These are phyloP conservation scores for Cladosporium oxysporum DNA, from an alignment of 2,329 filamentous ascomycete genomes.

Conservation along the genomic window DNA sequence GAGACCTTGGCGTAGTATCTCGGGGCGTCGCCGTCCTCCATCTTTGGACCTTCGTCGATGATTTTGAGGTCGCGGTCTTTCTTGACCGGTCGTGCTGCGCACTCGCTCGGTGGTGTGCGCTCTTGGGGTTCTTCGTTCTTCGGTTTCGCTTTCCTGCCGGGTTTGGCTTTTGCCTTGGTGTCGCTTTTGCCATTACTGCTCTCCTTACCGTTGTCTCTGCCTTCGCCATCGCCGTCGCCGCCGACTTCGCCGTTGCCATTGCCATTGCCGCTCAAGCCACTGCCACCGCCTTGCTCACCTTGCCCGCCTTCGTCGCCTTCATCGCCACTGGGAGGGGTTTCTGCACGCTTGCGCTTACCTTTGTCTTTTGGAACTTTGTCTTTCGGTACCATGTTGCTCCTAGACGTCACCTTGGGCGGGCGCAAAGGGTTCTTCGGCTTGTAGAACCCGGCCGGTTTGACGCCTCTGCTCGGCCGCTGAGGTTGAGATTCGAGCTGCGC, in stretches of 20 bases:
- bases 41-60: neutral
- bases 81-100: neutral
- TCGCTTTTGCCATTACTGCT: neutral
- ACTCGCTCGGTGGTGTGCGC: neutral
- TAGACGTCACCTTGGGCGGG: neutral
- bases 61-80: neutral
- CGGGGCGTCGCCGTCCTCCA: constrained; percentile 5
- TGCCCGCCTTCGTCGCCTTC: neutral
- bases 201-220: neutral
- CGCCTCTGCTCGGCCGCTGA: neutral
- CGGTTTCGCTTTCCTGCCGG: neutral
- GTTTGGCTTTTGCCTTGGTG: neutral
- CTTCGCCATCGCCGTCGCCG: neutral
- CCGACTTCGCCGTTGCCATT: neutral
- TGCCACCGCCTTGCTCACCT: neutral
- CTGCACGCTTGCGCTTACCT: constrained; percentile 7
- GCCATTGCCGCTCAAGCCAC: neutral
- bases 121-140: neutral
- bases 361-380: neutral
- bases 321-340: neutral
- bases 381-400: neutral
- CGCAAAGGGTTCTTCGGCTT: neutral
- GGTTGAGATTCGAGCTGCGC: neutral
- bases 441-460: neutral
- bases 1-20: constrained; percentile 8